Evolutionary conservation across 345 rosid genomes (phyloP), one percentile per base, ranked within the genome.

Genomic region (Lepidium didymum): DNA sequence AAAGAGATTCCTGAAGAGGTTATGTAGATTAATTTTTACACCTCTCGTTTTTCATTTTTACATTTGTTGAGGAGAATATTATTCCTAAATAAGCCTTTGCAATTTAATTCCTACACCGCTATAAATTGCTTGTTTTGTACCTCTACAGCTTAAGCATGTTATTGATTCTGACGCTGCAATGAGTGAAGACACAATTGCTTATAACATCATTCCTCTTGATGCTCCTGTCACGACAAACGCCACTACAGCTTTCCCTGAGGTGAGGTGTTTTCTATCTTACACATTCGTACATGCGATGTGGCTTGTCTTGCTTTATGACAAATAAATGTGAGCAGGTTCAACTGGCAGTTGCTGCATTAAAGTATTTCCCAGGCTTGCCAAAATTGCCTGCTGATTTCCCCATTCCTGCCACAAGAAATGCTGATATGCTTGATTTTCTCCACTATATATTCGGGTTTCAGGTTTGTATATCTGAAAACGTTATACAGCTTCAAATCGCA

Each of bases 1-100:
- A 67, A 83, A 77, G 97, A 94, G 44, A 81, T 91, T 42, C 99
- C 99, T 38, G 92, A 83, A 63, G 99, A 89, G 96, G 98, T 93
- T 76, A 44, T 78, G 45, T 55, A 47, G 12, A 54, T 46, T 44
- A 61, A 68, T 68, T 43, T 57, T 29, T 31, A 7, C 23, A 29
- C 9, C 61, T 59, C 45, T 52, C 31, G 13, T 35, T 70, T 61
- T 70, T 61, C 42, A 2, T 69, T 68, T 29, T 21, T 61, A 40
- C 19, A 33, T 70, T 61, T 31, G 8, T 52, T 31, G 37, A 61
- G 14, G 67, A 59, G 31, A 59, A 59, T 36, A 15, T 36, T 59
- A 47, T 13, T 61, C 15, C 13, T 31, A 49, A 51, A 40, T 41
- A 51, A 52, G 51, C 15, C 18, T 40, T 6, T 33, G 61, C 55